Evolutionary conservation across 2,329 filamentous ascomycete species (phyloP).

Genomic region (Colletotrichum neosansevieriae): DNA sequence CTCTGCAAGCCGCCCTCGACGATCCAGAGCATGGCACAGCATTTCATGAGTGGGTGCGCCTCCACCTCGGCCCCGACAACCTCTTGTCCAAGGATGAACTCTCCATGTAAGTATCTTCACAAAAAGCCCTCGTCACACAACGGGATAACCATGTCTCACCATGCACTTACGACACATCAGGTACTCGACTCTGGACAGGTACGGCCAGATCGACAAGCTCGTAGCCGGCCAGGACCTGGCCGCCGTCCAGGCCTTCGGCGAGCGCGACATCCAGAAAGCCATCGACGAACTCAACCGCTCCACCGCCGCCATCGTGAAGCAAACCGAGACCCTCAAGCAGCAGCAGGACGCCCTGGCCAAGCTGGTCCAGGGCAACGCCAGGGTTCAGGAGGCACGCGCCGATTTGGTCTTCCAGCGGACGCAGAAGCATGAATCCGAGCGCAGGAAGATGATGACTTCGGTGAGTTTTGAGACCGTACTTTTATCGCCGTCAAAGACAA

Average conservation of each 20-base stretch:
- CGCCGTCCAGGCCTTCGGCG: slow-evolving; percentile 63
- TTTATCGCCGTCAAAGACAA: not conserved
- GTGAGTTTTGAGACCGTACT: slow-evolving; percentile 47
- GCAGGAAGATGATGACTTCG: slow-evolving; percentile 55
- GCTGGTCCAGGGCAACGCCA: slow-evolving; percentile 59
- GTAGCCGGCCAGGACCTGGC: slow-evolving; percentile 59
- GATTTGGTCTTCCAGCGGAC: slow-evolving; percentile 50
- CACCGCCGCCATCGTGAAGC: slow-evolving; percentile 72
- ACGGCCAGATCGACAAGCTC: slow-evolving; percentile 61
- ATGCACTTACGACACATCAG: slow-evolving; percentile 49
- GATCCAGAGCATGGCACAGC: slow-evolving; percentile 51
- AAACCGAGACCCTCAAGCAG: slow-evolving; percentile 70
- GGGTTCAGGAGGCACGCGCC: slow-evolving; percentile 49
- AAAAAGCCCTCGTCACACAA: not conserved
- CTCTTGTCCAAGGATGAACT: slow-evolving; percentile 67
- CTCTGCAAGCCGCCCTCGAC: slow-evolving; percentile 51
- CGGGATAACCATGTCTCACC: not conserved
- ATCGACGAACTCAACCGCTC: slow-evolving; percentile 74
- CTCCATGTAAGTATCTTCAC: slow-evolving; percentile 56
- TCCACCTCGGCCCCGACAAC: slow-evolving; percentile 63
- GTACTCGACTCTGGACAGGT: slow-evolving; percentile 62
- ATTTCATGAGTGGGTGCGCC: slow-evolving; percentile 61
- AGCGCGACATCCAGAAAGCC: slow-evolving; percentile 71
- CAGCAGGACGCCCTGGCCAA: slow-evolving; percentile 72
- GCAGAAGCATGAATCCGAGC: slow-evolving; percentile 55